Base-by-base conservation (phyloP, 176 grass and related monocot species). In the Chrysopogon serrulatus region DNA sequence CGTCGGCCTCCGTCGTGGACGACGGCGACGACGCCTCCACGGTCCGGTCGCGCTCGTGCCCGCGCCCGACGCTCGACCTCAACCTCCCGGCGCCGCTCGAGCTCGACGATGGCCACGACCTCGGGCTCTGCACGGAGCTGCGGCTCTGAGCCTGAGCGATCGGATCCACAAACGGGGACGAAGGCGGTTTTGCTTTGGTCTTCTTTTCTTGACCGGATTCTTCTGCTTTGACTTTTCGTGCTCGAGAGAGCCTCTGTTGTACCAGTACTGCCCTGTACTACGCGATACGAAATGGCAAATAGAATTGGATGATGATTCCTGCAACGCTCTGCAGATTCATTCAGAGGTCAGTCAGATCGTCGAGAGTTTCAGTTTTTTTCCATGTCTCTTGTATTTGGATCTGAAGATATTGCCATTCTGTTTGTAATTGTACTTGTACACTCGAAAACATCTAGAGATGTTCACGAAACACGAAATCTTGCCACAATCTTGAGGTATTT, bases 1-100 rank as follows among this genome's bases (percentile, higher is more conserved):
- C 88, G 13, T 90, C 88, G 79, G 79, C 88, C 39, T 90, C 88
- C 68, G 88, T 90, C 48, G 84, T 90, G 45, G 79, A 90, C 59
- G 84, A 83, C 24, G 79, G 21, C 79, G 88, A 84, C 70, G 87
- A 66, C 60, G 84, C 88, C 1, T 90, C 88, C 47, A 82, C 66
- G 24, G 74, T 24, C 45, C 42, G 72, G 64, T 41, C 61, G 0
- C 48, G 45, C 65, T 13, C 56, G n/a, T 27, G 60, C 60, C 27
- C 60, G 27, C 48, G 0, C 67, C 37, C 31, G 79, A 21, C 68
- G n/a, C 47, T 90, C 60, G 88, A 87, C 68, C 88, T 90, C 68
- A 87, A 90, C 48, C 68, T 87, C 59, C 84, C 84, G 13, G 79
- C 88, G 79, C 84, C 79, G 68, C 0, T 43, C 61, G 74, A 90